phyloP scores from a whole-genome alignment of 768 basidiomycete species.

The Auricularia cornea region DNA sequence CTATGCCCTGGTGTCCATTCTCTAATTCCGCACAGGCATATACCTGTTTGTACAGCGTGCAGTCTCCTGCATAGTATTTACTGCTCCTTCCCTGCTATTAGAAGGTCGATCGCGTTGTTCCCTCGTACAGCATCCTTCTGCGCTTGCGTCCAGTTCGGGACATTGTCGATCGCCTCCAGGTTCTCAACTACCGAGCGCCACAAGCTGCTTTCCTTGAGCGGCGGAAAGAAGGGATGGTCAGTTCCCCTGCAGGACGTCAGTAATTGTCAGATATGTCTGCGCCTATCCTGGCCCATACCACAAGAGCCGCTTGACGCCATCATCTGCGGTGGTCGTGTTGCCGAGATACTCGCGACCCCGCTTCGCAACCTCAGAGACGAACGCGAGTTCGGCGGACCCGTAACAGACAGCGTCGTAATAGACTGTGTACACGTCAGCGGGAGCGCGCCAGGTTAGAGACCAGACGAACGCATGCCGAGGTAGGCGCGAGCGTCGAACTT shows the following conservation, averaged over 20 bases:
- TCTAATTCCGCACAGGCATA: too few species aligned
- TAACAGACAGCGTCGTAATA: constrained; percentile 87
- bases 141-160: constrained; percentile 48
- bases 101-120: constrained; percentile 63
- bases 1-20: too few species aligned
- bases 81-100: constrained; percentile 18
- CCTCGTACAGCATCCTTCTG: constrained; percentile 64
- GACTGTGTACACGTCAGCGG: constrained; percentile 43
- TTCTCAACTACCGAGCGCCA: constrained; percentile 87
- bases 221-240: constrained; percentile 89
- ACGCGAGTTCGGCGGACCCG: constrained; percentile 75
- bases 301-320: constrained; percentile 16
- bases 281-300: constrained; percentile 17
- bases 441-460: neutral
- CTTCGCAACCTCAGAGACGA: constrained; percentile 62
- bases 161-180: constrained; percentile 64
- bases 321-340: constrained; percentile 18
- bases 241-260: constrained; percentile 46
- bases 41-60: too few species aligned
- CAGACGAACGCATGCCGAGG: constrained; percentile 4
- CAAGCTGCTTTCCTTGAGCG: constrained; percentile 49
- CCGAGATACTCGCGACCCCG: constrained; percentile 43
- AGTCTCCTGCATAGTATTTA: too few species aligned
- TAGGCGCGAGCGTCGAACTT: constrained; percentile 80
- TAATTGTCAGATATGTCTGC: constrained; percentile 40